Evolutionary conservation across 2,329 filamentous ascomycete genomes (phyloP).

Genomic region (Aspergillus costaricaensis): DNA sequence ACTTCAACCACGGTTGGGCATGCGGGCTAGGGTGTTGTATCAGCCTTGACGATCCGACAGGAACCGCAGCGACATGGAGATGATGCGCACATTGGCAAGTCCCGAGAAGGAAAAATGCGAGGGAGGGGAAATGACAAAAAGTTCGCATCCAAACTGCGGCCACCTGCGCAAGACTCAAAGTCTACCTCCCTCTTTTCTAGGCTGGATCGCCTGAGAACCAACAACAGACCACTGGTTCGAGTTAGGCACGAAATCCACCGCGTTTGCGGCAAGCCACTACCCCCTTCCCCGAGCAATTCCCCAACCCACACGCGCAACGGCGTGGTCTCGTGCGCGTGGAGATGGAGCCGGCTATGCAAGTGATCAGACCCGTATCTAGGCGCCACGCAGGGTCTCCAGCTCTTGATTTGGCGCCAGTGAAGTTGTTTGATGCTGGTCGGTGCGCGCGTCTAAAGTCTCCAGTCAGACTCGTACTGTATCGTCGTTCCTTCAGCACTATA

Average conservation of each 20-base stretch:
- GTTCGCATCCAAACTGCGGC: slow-evolving; percentile 22
- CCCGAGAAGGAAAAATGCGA: slow-evolving; percentile 7
- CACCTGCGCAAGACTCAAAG: slow-evolving; percentile 30
- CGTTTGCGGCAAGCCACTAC: slow-evolving; percentile 29
- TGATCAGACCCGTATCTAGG: slow-evolving; percentile 32
- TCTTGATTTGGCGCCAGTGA: slow-evolving; percentile 27
- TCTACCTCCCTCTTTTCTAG: slow-evolving; percentile 24
- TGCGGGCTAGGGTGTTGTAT: slow-evolving; percentile 28
- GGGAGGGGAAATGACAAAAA: slow-evolving; percentile 16
- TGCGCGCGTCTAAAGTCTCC: slow-evolving; percentile 35
- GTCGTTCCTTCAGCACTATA: slow-evolving; percentile 1
- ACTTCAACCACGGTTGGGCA: slow-evolving; percentile 35
- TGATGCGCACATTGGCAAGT: slow-evolving; percentile 38
- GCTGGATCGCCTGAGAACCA: slow-evolving; percentile 20
- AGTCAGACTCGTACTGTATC: slow-evolving; percentile 20
- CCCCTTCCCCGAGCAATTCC: slow-evolving; percentile 27
- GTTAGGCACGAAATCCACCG: slow-evolving; percentile 29
- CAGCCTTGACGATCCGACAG: slow-evolving; percentile 35
- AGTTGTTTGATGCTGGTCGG: slow-evolving; percentile 20
- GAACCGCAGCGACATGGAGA: slow-evolving; percentile 28
- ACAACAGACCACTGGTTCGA: slow-evolving; percentile 21
- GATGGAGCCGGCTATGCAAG: slow-evolving; percentile 40
- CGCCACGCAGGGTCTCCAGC: slow-evolving; percentile 26
- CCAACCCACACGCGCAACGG: slow-evolving; percentile 29
- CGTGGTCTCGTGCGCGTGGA: slow-evolving; percentile 27